Evolutionary conservation across 1,284 basidiomycete genomes (phyloP).

Genomic region (Trametes pubescens): DNA sequence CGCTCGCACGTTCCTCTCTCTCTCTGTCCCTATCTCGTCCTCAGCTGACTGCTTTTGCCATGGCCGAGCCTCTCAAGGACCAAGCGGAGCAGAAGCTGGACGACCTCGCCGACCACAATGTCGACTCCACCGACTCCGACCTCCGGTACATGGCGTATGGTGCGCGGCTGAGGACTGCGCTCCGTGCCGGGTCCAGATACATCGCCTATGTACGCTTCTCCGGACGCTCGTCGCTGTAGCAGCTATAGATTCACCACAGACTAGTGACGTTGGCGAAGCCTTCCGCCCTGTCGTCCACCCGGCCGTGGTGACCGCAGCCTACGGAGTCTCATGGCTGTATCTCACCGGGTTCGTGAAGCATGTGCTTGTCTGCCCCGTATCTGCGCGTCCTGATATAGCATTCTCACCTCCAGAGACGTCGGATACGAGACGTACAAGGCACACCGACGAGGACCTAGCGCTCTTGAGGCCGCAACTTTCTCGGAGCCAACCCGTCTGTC

Average conservation of each 20-base stretch:
- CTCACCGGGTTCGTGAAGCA: conserved; percentile 57
- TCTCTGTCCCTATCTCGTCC: conserved; percentile 1
- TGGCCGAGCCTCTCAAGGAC: conserved; percentile 42
- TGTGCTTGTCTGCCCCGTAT: conserved; percentile 13
- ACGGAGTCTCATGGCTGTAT: conserved; percentile 89
- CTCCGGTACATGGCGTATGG: conserved; percentile 80
- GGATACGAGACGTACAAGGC: conserved; percentile 93
- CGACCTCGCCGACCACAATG: conserved; percentile 67
- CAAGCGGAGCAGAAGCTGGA: conserved; percentile 58
- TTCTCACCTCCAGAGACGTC: conserved; percentile 72
- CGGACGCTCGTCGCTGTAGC: conserved; percentile 21
- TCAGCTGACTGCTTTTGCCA: conserved; percentile 18
- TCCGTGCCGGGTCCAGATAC: conserved; percentile 80
- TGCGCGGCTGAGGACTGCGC: conserved; percentile 79
- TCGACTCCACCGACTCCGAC: conserved; percentile 69
- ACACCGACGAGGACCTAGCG: conserved; percentile 73
- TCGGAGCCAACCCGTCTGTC: conserved; percentile 79
- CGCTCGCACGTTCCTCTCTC: conserved; percentile 20
- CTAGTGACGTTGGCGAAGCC: conserved; percentile 92
- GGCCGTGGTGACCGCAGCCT: conserved; percentile 81
- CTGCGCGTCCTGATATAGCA: conserved; percentile 17
- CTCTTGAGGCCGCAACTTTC: conserved; percentile 79
- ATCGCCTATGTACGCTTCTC: conserved; percentile 75
- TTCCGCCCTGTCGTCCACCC: conserved; percentile 90
- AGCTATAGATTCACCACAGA: conserved; percentile 54